These are phyloP conservation scores for Cordyceps tenuipes DNA, from an alignment of 2,329 filamentous ascomycete species.

Conservation along the genomic window DNA sequence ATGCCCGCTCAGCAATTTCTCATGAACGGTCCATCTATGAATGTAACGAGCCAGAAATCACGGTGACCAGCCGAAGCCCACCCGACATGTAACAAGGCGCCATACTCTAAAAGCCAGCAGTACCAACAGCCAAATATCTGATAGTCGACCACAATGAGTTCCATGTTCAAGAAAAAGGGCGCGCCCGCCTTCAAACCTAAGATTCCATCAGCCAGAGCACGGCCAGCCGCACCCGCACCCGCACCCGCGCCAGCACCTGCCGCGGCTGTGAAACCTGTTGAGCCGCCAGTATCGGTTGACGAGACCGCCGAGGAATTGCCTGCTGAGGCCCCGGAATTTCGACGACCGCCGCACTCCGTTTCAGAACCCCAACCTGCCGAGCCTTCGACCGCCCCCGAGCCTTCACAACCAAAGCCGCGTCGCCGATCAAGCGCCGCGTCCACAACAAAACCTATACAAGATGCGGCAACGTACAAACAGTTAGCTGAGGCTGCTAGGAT, in stretches of 20 bases:
- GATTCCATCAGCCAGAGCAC: conserved; percentile 47
- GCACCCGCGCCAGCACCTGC: conserved; percentile 21
- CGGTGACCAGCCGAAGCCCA: not conserved
- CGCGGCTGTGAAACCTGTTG: conserved; percentile 15
- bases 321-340: not conserved
- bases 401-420: not conserved
- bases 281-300: conserved; percentile 14
- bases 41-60: not conserved
- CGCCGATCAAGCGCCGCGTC: conserved; percentile 10
- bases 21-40: conserved; percentile 16
- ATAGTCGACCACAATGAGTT: conserved; percentile 43
- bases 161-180: conserved; percentile 60
- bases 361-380: not conserved
- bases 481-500: not conserved
- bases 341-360: not conserved
- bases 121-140: not conserved
- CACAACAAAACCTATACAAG: not conserved
- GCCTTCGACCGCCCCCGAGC: not conserved
- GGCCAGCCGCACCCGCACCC: conserved; percentile 27
- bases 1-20: conserved; percentile 23
- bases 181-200: conserved; percentile 62
- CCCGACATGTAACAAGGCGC: conserved; percentile 3
- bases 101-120: not conserved
- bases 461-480: not conserved
- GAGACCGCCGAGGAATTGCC: conserved; percentile 11